phyloP scores from a whole-genome alignment of 768 basidiomycete species.

The Xanthoconium purpureum region DNA sequence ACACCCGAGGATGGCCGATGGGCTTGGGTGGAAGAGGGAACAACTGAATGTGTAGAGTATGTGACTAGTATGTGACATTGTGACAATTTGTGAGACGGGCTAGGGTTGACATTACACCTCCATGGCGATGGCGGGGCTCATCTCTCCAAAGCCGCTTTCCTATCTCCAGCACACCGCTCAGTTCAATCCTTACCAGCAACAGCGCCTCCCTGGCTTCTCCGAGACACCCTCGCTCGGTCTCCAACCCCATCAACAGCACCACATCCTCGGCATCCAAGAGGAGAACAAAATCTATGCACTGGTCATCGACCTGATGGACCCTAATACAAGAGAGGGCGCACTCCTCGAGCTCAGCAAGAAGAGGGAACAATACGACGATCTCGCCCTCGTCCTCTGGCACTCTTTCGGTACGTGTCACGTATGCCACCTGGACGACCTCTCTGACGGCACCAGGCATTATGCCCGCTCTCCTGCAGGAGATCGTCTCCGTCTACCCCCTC shows the following conservation, averaged over 20 bases:
- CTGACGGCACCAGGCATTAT: slow-evolving; percentile 72
- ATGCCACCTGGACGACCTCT: not conserved
- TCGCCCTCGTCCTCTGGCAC: slow-evolving; percentile 97
- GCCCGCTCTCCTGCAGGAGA: slow-evolving; percentile 96
- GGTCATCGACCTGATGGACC: slow-evolving; percentile 84
- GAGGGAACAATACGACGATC: slow-evolving; percentile 97
- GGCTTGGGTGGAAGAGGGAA: slow-evolving; percentile 30
- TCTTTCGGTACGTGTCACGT: slow-evolving; percentile 71
- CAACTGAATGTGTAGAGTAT: not conserved
- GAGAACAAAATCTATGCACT: slow-evolving; percentile 86
- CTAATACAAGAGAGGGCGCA: slow-evolving; percentile 81
- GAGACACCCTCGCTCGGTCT: slow-evolving; percentile 60
- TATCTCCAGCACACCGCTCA: slow-evolving; percentile 61
- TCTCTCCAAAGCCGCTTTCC: slow-evolving; percentile 60
- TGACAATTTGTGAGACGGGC: too few relatives aligned
- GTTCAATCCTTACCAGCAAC: slow-evolving; percentile 60
- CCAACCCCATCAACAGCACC: slow-evolving; percentile 53
- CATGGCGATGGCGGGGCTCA: slow-evolving; percentile 53
- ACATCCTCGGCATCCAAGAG: slow-evolving; percentile 53
- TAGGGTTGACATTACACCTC: slow-evolving; percentile 4
- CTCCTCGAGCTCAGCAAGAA: slow-evolving; percentile 97
- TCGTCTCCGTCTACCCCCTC: slow-evolving; percentile 96
- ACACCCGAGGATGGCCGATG: slow-evolving; percentile 33
- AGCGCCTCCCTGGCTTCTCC: slow-evolving; percentile 45
- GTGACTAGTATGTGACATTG: too few relatives aligned